Conservation (phyloP, 2,329 filamentous ascomycete species). For the Aspergillus eucalypticola region DNA sequence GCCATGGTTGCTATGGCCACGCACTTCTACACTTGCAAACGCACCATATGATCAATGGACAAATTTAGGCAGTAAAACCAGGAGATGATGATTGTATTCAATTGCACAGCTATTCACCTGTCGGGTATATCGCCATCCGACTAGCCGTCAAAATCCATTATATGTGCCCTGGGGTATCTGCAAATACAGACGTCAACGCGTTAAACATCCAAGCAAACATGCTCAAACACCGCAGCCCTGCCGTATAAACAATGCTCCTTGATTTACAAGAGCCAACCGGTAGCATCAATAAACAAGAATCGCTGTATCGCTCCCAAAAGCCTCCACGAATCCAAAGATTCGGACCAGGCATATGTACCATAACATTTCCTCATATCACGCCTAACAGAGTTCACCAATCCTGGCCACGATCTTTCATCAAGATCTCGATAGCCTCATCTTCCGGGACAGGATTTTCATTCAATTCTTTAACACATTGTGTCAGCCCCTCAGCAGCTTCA, state of each 20-base stretch:
- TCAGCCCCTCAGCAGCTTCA: constrained; percentile 72
- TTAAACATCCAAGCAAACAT: constrained; percentile 14
- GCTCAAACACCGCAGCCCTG: constrained; percentile 8
- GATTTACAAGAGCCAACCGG: background rate
- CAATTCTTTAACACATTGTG: constrained; percentile 74
- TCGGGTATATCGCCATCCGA: constrained; percentile 1
- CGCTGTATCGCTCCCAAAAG: constrained; percentile 5
- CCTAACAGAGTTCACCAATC: constrained; percentile 37
- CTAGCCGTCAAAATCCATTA: constrained; percentile 19
- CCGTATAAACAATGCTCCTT: constrained; percentile 14
- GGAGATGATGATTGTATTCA: background rate
- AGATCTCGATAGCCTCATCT: constrained; percentile 47
- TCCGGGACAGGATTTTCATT: constrained; percentile 63
- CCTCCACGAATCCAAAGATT: constrained; percentile 8
- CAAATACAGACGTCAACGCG: constrained; percentile 23
- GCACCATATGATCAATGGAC: background rate
- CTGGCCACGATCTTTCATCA: constrained; percentile 48
- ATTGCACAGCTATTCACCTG: background rate
- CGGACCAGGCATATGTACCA: constrained; percentile 12
- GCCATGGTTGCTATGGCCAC: background rate
- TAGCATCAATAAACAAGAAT: constrained; percentile 12
- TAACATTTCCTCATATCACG: constrained; percentile 3
- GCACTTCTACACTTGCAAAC: background rate
- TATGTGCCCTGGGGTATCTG: constrained; percentile 27
- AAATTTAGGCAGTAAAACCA: background rate